These are phyloP conservation scores for Boletus coccyginus DNA, from an alignment of 768 basidiomycete species.

Conservation along the genomic window DNA sequence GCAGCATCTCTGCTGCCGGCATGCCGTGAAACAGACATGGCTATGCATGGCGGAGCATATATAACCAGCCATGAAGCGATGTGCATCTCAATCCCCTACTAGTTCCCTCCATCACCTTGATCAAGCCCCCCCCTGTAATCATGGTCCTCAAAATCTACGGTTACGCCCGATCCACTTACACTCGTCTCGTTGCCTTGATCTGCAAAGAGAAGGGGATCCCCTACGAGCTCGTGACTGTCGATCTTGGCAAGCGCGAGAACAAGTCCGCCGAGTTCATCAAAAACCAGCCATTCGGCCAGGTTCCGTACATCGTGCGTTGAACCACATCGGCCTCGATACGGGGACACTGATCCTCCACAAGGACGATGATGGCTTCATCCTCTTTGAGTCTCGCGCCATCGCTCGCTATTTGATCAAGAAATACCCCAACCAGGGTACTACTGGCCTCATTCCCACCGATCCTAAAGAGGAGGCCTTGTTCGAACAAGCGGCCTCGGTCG, in stretches of 20 bases:
- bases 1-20: no score
- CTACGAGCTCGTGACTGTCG: slow-evolving; percentile 47
- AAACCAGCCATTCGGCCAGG: slow-evolving; percentile 58
- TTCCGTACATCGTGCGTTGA: slow-evolving; percentile 42
- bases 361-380: slow-evolving; percentile 60
- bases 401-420: slow-evolving; percentile 56
- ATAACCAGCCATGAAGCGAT: no score
- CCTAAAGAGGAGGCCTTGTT: slow-evolving; percentile 32
- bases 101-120: background rate
- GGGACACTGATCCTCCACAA: slow-evolving; percentile 10
- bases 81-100: background rate
- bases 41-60: no score
- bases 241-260: slow-evolving; percentile 43
- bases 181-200: slow-evolving; percentile 48
- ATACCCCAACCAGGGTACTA: slow-evolving; percentile 48
- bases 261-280: slow-evolving; percentile 42
- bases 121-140: background rate
- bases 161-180: slow-evolving; percentile 40
- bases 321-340: no score
- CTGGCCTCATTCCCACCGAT: slow-evolving; percentile 46
- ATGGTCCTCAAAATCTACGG: slow-evolving; percentile 42
- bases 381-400: slow-evolving; percentile 66
- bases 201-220: slow-evolving; percentile 56
- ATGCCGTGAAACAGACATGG: no score
- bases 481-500: slow-evolving; percentile 41